phyloP scores from a whole-genome alignment of 352 stramenopile species.

The Elongisporangium undulatum region DNA sequence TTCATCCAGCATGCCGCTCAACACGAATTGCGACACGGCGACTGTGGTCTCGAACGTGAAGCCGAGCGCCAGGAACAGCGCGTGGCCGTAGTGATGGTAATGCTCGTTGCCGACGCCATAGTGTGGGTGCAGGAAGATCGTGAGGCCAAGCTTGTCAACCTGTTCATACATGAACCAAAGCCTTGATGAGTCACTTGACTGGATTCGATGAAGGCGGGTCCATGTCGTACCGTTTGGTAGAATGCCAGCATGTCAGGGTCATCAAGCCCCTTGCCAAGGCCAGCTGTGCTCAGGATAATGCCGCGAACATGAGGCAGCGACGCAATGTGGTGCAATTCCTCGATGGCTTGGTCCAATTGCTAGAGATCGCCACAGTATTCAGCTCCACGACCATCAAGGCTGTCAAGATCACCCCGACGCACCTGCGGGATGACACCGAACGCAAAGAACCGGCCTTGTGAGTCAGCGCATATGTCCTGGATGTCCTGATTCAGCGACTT shows the following conservation, averaged over 20 bases:
- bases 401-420: not conserved
- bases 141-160: slow-evolving; percentile 30
- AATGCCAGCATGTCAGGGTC: slow-evolving; percentile 49
- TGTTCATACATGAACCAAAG: not conserved
- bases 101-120: slow-evolving; percentile 64
- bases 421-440: slow-evolving; percentile 49
- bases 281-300: slow-evolving; percentile 52
- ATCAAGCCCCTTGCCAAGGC: slow-evolving; percentile 50
- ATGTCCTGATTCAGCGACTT: slow-evolving; percentile 52
- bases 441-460: slow-evolving; percentile 32
- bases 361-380: not conserved
- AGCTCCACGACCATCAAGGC: not conserved
- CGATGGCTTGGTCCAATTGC: slow-evolving; percentile 23
- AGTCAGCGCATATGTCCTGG: slow-evolving; percentile 35
- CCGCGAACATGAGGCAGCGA: slow-evolving; percentile 31
- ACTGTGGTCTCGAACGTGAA: slow-evolving; percentile 72
- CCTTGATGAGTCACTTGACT: not conserved
- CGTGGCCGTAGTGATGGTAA: slow-evolving; percentile 48
- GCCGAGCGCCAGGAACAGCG: slow-evolving; percentile 49
- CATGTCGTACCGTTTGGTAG: slow-evolving; percentile 23
- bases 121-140: slow-evolving; percentile 65
- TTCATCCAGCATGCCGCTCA: slow-evolving; percentile 47
- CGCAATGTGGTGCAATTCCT: slow-evolving; percentile 31
- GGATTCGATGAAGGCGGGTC: not conserved
- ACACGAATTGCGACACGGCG: slow-evolving; percentile 49